phyloP scores from a whole-genome alignment of 139 green algal species.

The Pleodorina starrii region DNA sequence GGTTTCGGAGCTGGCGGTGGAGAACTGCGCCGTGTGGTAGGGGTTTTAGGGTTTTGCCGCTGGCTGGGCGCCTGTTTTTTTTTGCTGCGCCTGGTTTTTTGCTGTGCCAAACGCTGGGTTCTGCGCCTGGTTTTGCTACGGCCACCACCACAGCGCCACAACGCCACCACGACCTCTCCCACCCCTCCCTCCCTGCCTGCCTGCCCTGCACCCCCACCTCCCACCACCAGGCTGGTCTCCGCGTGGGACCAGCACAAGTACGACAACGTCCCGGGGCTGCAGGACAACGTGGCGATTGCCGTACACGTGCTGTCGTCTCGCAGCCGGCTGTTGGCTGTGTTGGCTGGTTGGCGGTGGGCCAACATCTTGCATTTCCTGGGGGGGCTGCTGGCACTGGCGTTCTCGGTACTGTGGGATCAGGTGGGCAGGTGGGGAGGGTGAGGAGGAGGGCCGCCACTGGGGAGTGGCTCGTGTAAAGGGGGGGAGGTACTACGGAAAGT shows the following conservation, averaged over 20 bases:
- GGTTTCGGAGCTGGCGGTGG: constrained; percentile 70
- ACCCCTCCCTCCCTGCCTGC: background rate
- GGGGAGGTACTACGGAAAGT: too few species aligned
- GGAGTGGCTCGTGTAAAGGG: too few species aligned
- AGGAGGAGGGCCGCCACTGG: too few species aligned
- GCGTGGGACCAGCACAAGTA: constrained; percentile 81
- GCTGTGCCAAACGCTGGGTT: too few species aligned
- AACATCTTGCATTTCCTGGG: constrained; percentile 79
- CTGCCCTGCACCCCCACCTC: background rate
- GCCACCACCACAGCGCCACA: background rate
- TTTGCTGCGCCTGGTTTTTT: too few species aligned
- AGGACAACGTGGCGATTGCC: constrained; percentile 80
- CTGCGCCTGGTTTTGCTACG: too few species aligned
- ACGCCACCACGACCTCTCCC: background rate
- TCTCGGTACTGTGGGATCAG: constrained; percentile 79
- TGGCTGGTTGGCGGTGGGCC: constrained; percentile 54
- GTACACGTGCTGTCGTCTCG: constrained; percentile 17
- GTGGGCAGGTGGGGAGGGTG: too few species aligned
- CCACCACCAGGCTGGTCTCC: constrained; percentile 73
- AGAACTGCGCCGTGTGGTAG: constrained; percentile 79
- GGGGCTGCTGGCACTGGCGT: constrained; percentile 71
- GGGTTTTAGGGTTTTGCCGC: too few species aligned
- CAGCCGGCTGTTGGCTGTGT: constrained; percentile 34
- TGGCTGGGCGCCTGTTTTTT: too few species aligned
- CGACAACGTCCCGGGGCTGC: constrained; percentile 69